Evolutionary conservation across 768 basidiomycete genomes (phyloP), one percentile per base, ranked within the genome.

Genomic region (Lentinula boryana): DNA sequence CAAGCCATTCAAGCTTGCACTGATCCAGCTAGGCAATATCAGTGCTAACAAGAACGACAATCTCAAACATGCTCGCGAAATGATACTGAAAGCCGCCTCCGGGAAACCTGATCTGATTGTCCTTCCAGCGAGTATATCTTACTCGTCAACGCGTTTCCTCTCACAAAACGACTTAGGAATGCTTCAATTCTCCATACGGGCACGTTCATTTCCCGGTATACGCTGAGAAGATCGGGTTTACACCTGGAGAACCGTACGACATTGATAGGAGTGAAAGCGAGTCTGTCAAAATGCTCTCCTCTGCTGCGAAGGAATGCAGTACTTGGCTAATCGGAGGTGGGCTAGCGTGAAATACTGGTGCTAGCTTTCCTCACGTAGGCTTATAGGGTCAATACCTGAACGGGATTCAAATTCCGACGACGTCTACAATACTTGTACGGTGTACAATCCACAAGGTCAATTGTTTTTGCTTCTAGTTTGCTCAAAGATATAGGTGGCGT

Each of bases 261-360:
- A 67, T 80, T 4, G 69, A 72, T 0, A 73, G 74, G 51, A 83
- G 83, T 36, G 67, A 75, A 65, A 93, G 93, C 64, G 88, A 90
- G 68, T 91, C 86, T 56, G 83, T 98, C 58, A 85, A 79, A 71
- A 87, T 90, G 82, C 81, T 99, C 54, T 91, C 93, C 38, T 76
- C 79, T 33, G 85, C 82, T 54, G 97, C 97, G 0, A 92, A 86
- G 70, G 84, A 91, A 69, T 77, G 84, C 33, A 82, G 79, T 5
- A 78, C 87, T 12, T 98, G 95, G 95, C 75, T 99, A n/a, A 84
- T 99, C 66, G 97, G 95, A 73, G 97, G 96, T 88, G 67, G 60
- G 67, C n/a, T 6, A 43, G 5, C 5, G 31, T 32, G 40, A 12
- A 3, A 1, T 6, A 9, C 38, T 12, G 33, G 36, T 40, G n/a